Evolutionary conservation across 2,329 filamentous ascomycete genomes (phyloP), one percentile per base, ranked within the genome.

Genomic region (Metarhizium rileyi): DNA sequence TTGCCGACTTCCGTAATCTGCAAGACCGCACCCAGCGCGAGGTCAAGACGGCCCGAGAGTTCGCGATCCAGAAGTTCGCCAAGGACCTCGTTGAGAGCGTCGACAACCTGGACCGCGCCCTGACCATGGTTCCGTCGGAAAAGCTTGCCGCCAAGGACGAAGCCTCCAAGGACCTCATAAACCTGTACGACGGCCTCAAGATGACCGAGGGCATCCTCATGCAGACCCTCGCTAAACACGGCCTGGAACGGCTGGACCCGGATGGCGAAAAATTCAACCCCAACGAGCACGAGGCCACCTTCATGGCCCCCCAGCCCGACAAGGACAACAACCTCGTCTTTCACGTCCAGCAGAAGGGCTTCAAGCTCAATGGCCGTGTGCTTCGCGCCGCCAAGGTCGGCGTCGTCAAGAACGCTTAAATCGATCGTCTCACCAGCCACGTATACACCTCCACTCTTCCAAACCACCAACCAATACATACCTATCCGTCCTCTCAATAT

Each of bases 1-100:
- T 97, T 56, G 93, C 93, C 71, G 93, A 98, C 63, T 97, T 94
- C 80, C 89, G 89, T 66, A 98, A 97, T 73, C 86, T 98, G 47
- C 91, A 97, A 74, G 89, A 96, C 64, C 88, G 93, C 64, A 95
- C 89, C 41, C 80, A 84, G 67, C 89, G 93, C 64, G 93, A 98
- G 59, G 84, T 94, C 66, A 87, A 93, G 70, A 72, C 80, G 20
- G 88, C 91, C 20, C 84, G 85, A 60, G 87, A 95, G 71, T 98
- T 95, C 61, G 93, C 91, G 62, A 93, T 98, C 63, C 89, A 95
- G 67, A 89, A 84, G 59, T 97, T 98, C 71, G 89, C 91, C 63
- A 86, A 89, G 69, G 93, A 98, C 70, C 83, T 98, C 43, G 81
- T 97, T 59, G 93, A 98, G 67, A 89, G 82, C 63, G 84, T 98